Evolutionary conservation across 2,329 filamentous ascomycete genomes (phyloP).

Genomic region (Ophiostoma ips): DNA sequence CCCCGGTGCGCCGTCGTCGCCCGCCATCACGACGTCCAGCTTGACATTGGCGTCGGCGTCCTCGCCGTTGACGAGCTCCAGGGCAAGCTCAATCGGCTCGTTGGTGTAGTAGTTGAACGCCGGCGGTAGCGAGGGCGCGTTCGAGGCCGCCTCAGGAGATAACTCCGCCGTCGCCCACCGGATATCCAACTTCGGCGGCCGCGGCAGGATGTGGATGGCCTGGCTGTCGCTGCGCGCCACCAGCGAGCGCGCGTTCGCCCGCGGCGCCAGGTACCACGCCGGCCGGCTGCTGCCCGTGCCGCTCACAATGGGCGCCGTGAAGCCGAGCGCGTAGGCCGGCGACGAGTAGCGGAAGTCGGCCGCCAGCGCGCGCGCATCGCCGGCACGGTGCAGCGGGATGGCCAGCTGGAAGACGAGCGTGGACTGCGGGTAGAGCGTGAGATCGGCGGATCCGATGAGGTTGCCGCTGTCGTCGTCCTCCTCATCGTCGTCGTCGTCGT

Average conservation of each 20-base stretch:
- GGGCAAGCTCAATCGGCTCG: conserved; percentile 53
- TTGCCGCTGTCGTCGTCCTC: conserved; percentile 6
- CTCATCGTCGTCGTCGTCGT: conserved; percentile 5
- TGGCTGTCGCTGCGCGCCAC: conserved; percentile 36
- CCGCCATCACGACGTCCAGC: conserved; percentile 54
- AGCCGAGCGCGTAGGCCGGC: conserved; percentile 52
- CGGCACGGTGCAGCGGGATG: conserved; percentile 66
- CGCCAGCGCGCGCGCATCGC: conserved; percentile 54
- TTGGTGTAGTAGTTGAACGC: conserved; percentile 85
- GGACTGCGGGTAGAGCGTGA: conserved; percentile 53
- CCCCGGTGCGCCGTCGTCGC: conserved; percentile 26
- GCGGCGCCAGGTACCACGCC: conserved; percentile 33
- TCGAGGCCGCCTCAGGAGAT: no score
- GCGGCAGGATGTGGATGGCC: conserved; percentile 61
- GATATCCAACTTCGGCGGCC: conserved; percentile 84
- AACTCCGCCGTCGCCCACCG: conserved; percentile 19
- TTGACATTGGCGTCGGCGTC: conserved; percentile 61
- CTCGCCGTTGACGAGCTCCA: conserved; percentile 71
- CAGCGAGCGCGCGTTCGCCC: conserved; percentile 28
- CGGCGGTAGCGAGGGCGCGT: no score
- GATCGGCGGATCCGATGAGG: conserved; percentile 30
- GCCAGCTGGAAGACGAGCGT: conserved; percentile 58
- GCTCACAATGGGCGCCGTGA: conserved; percentile 40
- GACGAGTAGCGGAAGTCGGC: conserved; percentile 50
- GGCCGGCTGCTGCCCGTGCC: conserved; percentile 18